phyloP scores from a whole-genome alignment of 257 asterid species.

The Solanum acaule region DNA sequence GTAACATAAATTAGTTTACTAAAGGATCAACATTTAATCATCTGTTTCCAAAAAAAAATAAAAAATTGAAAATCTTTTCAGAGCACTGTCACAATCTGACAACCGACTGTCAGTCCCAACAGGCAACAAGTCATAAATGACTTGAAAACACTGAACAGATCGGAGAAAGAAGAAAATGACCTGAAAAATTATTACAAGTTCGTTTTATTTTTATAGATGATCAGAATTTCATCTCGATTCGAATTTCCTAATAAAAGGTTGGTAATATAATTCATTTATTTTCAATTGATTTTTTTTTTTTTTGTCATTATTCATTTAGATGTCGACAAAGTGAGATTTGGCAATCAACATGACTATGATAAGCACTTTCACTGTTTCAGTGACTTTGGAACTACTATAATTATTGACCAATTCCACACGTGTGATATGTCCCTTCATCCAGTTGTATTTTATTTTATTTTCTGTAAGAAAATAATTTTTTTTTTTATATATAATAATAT shows the following conservation, averaged over 20 bases:
- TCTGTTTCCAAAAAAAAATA: too few relatives aligned
- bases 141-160: too few relatives aligned
- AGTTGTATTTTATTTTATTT: too few relatives aligned
- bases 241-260: neutral
- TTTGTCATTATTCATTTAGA: neutral
- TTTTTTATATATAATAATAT: too few relatives aligned
- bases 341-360: neutral
- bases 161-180: too few relatives aligned
- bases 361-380: neutral
- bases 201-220: neutral
- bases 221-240: neutral
- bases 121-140: too few relatives aligned
- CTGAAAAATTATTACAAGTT: neutral
- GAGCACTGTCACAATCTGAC: too few relatives aligned
- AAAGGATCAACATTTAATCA: too few relatives aligned
- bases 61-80: too few relatives aligned
- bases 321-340: neutral
- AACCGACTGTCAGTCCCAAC: too few relatives aligned
- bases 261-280: neutral
- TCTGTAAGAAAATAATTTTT: too few relatives aligned
- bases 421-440: neutral
- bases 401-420: neutral
- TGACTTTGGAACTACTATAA: neutral
- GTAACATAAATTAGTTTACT: too few relatives aligned
- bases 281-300: neutral